A percentile compares a stretch with the other conserved stretches of the same genome.
Evolutionary conservation across 2,329 filamentous ascomycete genomes (phyloP).

Genomic region (Mycosphaerelloides madeirae): DNA sequence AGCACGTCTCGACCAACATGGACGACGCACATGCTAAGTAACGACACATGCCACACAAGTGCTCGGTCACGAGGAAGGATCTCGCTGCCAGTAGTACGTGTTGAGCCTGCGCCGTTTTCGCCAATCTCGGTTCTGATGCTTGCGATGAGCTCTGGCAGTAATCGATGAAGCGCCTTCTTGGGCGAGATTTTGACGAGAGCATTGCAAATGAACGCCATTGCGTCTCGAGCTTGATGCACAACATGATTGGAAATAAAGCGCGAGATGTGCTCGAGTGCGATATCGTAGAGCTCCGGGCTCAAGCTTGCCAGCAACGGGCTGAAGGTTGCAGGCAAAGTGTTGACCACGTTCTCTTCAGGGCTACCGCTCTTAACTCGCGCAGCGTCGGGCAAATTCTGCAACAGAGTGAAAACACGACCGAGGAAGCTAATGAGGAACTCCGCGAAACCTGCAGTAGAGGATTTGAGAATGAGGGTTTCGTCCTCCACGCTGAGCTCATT

Average conservation of each 20-base stretch:
- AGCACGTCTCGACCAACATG: slow-evolving; percentile 89
- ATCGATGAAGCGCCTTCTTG: slow-evolving; percentile 83
- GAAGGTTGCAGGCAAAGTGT: slow-evolving; percentile 85
- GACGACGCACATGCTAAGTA: slow-evolving; percentile 96
- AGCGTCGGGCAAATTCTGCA: slow-evolving; percentile 92
- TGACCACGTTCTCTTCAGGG: slow-evolving; percentile 95
- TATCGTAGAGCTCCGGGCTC: slow-evolving; percentile 88
- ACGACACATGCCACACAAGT: slow-evolving; percentile 93
- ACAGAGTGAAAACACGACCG: slow-evolving; percentile 87
- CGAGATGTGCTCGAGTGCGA: slow-evolving; percentile 85
- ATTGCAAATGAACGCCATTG: slow-evolving; percentile 98
- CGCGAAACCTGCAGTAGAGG: slow-evolving; percentile 87
- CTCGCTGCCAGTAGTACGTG: slow-evolving; percentile 86
- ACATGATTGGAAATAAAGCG: slow-evolving; percentile 91
- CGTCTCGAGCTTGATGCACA: slow-evolving; percentile 92
- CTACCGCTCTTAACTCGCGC: slow-evolving; percentile 82
- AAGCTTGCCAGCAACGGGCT: slow-evolving; percentile 85
- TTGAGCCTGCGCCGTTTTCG: slow-evolving; percentile 91
- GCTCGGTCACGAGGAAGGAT: slow-evolving; percentile 88
- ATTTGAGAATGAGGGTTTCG: slow-evolving; percentile 81
- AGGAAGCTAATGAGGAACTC: slow-evolving; percentile 90
- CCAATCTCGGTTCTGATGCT: slow-evolving; percentile 96
- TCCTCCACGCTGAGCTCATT: slow-evolving; percentile 77
- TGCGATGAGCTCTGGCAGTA: slow-evolving; percentile 83
- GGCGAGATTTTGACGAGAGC: slow-evolving; percentile 93